Evolutionary conservation across 208 protist genomes (phyloP).

Genomic region (Plasmodiophora brassicae): DNA sequence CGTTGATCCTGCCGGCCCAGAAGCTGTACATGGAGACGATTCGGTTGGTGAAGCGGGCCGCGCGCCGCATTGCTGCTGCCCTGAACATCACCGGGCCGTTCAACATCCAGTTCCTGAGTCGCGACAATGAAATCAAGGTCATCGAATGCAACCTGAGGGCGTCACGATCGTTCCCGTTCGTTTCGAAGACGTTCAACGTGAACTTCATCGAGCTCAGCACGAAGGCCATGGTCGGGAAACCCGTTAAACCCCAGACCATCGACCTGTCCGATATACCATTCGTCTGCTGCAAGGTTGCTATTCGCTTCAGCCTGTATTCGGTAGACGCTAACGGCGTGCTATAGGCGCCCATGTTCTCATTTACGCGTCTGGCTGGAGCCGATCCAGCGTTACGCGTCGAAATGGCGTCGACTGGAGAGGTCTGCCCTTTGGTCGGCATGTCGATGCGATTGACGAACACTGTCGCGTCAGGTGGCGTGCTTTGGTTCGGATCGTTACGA

Average conservation of each 20-base stretch:
- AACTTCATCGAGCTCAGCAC: slow-evolving; percentile 84
- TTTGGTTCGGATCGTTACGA: slow-evolving; percentile 78
- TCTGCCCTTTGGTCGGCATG: no score
- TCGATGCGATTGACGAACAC: no score
- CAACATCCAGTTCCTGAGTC: slow-evolving; percentile 97
- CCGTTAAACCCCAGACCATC: slow-evolving; percentile 41
- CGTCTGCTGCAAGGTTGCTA: slow-evolving; percentile 29
- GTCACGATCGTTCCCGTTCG: slow-evolving; percentile 93
- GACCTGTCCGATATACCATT: slow-evolving; percentile 21
- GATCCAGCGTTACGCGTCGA: slow-evolving; percentile 97
- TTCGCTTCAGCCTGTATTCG: no score
- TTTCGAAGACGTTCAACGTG: slow-evolving; percentile 65
- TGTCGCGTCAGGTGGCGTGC: slow-evolving; percentile 70
- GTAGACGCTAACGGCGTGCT: no score
- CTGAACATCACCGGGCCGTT: slow-evolving; percentile 84
- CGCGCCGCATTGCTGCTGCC: slow-evolving; percentile 45
- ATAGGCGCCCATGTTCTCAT: slow-evolving; percentile 96
- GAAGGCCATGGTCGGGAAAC: slow-evolving; percentile 55
- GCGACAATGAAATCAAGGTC: slow-evolving; percentile 83
- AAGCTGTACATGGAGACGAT: slow-evolving; percentile 84
- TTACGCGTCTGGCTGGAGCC: slow-evolving; percentile 84
- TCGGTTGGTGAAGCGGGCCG: slow-evolving; percentile 36
- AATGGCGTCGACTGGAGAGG: slow-evolving; percentile 91
- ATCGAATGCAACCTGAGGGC: slow-evolving; percentile 96
- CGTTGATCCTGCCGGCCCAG: slow-evolving; percentile 84